Percentiles rank a stretch among this genome's conserved stretches.
phyloP scores from a whole-genome alignment of 768 basidiomycete species.

The Auricularia sp. region DNA sequence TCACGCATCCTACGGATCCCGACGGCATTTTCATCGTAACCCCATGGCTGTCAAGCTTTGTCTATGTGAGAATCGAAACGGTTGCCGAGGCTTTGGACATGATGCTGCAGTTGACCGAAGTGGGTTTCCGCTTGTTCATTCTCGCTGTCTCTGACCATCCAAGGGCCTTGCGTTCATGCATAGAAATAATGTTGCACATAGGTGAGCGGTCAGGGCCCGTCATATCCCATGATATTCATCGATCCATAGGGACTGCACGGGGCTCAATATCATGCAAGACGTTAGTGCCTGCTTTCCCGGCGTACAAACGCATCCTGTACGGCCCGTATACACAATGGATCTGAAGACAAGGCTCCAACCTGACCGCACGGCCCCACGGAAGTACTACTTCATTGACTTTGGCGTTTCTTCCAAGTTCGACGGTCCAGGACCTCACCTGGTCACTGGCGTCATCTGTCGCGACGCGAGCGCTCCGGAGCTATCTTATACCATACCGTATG shows the following conservation, averaged over 20 bases:
- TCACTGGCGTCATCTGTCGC: neutral
- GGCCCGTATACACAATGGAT: neutral
- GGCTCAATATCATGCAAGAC: slow-evolving; percentile 6
- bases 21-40: slow-evolving; percentile 3
- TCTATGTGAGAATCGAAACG: neutral
- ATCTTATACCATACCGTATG: slow-evolving; percentile 1
- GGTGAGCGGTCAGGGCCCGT: neutral
- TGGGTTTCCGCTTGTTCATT: neutral
- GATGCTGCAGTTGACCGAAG: slow-evolving; percentile 2
- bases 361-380: neutral
- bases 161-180: slow-evolving; percentile 2
- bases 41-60: slow-evolving; percentile 2
- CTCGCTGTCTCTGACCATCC: neutral
- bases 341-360: neutral
- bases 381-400: slow-evolving; percentile 8
- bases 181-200: neutral
- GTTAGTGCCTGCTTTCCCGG: slow-evolving; percentile 3
- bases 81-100: slow-evolving; percentile 5
- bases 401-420: neutral
- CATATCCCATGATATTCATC: neutral
- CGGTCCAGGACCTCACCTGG: neutral
- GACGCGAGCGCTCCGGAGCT: slow-evolving; percentile 5
- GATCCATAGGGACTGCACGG: slow-evolving; percentile 1
- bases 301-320: neutral
- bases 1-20: neutral